Conservation (phyloP, 2,329 filamentous ascomycete genomes). For the Ascochyta fabae region DNA sequence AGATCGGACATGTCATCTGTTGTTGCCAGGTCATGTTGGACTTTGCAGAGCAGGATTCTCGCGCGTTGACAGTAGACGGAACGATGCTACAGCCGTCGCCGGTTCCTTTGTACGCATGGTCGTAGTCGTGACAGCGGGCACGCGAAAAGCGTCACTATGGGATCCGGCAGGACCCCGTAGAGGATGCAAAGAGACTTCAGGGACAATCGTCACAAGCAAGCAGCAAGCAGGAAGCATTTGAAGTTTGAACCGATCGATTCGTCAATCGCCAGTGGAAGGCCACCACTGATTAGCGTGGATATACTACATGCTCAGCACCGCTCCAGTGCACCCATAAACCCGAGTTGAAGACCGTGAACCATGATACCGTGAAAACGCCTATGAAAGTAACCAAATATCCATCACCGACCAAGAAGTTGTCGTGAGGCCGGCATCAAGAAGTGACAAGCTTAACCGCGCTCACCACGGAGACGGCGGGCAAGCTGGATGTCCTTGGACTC, state of each 20-base stretch:
- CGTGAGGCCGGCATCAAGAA: constrained; percentile 32
- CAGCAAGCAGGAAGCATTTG: constrained; percentile 3
- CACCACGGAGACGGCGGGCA: constrained; percentile 66
- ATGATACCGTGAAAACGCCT: constrained; percentile 46
- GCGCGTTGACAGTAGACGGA: neutral
- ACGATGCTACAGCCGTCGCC: neutral
- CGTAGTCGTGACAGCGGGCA: constrained; percentile 6
- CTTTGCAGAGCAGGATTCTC: neutral
- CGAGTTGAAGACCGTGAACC: constrained; percentile 47
- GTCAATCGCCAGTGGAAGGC: constrained; percentile 40
- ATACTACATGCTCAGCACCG: constrained; percentile 49
- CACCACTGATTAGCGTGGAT: constrained; percentile 46
- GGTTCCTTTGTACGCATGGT: constrained; percentile 8
- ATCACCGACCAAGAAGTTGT: constrained; percentile 34
- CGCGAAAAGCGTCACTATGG: constrained; percentile 11
- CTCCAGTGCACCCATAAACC: constrained; percentile 45
- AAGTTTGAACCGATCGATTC: constrained; percentile 43
- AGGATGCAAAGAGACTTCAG: too few relatives aligned
- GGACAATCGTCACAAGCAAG: constrained; percentile 10
- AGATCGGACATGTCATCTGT: constrained; percentile 64
- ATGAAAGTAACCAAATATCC: constrained; percentile 36
- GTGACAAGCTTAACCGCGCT: constrained; percentile 56
- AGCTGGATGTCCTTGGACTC: constrained; percentile 99
- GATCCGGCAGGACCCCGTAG: neutral
- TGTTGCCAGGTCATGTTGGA: constrained; percentile 47